Evolutionary conservation across 208 protist species (phyloP).

Genomic region (Wallacemonas sp.): DNA sequence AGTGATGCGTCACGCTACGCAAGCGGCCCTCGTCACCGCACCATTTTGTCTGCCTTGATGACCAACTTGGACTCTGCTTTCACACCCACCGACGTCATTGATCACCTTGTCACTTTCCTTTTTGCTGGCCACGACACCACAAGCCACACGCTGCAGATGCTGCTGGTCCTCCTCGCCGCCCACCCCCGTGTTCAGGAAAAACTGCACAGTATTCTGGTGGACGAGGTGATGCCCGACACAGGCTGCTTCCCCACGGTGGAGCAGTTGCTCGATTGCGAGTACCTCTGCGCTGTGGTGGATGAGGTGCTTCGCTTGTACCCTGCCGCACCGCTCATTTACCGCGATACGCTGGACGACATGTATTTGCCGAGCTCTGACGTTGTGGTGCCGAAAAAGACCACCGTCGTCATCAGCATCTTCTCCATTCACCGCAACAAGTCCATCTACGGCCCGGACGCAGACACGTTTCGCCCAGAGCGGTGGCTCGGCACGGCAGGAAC

Average conservation of each 20-base stretch:
- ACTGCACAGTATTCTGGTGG: conserved; percentile 40
- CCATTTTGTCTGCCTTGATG: conserved; percentile 49
- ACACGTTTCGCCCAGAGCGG: conserved; percentile 49
- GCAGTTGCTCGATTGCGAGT: conserved; percentile 44
- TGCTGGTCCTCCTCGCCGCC: conserved; percentile 40
- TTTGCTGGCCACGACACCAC: conserved; percentile 66
- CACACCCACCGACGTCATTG: conserved; percentile 39
- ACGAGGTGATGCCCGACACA: conserved; percentile 33
- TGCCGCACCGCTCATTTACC: conserved; percentile 55
- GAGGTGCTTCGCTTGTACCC: conserved; percentile 56
- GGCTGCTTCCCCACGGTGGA: conserved; percentile 47
- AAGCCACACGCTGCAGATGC: conserved; percentile 50
- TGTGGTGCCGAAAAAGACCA: conserved; percentile 39
- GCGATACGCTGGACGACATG: conserved; percentile 41
- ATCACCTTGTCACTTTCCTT: conserved; percentile 56
- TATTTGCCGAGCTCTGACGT: conserved; percentile 47
- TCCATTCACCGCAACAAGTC: conserved; percentile 45
- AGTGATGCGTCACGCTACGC: background rate
- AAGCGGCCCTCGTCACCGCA: conserved; percentile 16
- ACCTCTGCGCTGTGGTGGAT: conserved; percentile 49
- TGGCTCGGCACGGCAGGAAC: conserved; percentile 44
- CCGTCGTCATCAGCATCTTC: conserved; percentile 52
- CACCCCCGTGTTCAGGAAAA: conserved; percentile 37
- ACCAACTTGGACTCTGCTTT: conserved; percentile 40
- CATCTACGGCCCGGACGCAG: conserved; percentile 36